These are phyloP conservation scores for Acacia concinna DNA, from an alignment of 331 rosid species.

Conservation along the genomic window DNA sequence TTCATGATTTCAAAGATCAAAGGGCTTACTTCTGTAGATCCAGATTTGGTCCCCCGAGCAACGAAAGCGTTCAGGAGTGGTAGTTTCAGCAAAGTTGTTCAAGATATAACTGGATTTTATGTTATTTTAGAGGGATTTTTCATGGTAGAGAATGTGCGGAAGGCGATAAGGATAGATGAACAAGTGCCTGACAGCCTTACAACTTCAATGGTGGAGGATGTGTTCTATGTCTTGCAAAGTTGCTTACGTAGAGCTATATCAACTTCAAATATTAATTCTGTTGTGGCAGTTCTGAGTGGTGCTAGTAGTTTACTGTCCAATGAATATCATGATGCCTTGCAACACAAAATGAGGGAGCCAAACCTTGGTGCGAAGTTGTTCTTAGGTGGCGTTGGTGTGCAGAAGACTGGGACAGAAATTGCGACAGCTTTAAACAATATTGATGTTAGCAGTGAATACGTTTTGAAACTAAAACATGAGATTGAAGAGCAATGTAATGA, in stretches of 20 bases:
- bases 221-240: constrained; percentile 91
- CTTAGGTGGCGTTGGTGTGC: constrained; percentile 87
- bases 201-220: constrained; percentile 96
- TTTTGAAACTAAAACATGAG: constrained; percentile 85
- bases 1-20: constrained; percentile 86
- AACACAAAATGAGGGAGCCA: constrained; percentile 80
- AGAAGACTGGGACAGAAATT: constrained; percentile 83
- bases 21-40: constrained; percentile 78
- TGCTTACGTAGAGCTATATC: constrained; percentile 82
- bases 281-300: constrained; percentile 84
- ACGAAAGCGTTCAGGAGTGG: constrained; percentile 92
- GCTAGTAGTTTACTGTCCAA: constrained; percentile 80
- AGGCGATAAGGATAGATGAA: constrained; percentile 86
- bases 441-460: constrained; percentile 89
- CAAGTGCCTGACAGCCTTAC: constrained; percentile 85
- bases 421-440: constrained; percentile 86
- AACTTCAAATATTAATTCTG: constrained; percentile 87
- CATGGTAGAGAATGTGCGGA: constrained; percentile 97
- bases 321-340: constrained; percentile 89
- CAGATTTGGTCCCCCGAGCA: constrained; percentile 84
- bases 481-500: constrained; percentile 93
- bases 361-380: constrained; percentile 92
- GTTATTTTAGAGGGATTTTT: constrained; percentile 90
- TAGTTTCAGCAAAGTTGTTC: constrained; percentile 78
- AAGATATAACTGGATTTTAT: constrained; percentile 86